phyloP scores from a whole-genome alignment of 345 rosid genomes.

The Camelina sativa region DNA sequence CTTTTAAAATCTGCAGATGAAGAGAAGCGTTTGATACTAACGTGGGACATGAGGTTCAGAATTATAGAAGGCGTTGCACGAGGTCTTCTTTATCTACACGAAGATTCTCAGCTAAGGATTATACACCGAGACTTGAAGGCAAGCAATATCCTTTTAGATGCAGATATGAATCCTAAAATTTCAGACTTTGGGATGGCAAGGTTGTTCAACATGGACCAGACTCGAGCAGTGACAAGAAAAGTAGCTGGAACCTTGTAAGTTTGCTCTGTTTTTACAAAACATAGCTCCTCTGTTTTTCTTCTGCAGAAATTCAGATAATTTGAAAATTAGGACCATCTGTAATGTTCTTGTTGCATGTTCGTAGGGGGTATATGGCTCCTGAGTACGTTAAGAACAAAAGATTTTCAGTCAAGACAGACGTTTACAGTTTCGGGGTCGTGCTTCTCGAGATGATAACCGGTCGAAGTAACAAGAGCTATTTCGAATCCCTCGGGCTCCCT shows the following conservation, averaged over 20 bases:
- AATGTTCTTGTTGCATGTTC: not conserved
- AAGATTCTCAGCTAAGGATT: slow-evolving; percentile 42
- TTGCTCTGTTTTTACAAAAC: not conserved
- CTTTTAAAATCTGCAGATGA: slow-evolving; percentile 25
- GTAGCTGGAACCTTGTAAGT: slow-evolving; percentile 50
- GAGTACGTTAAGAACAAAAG: slow-evolving; percentile 46
- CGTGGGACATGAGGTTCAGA: slow-evolving; percentile 33
- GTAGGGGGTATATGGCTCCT: slow-evolving; percentile 20
- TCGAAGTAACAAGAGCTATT: slow-evolving; percentile 48
- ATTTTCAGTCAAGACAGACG: slow-evolving; percentile 53
- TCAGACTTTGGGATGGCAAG: slow-evolving; percentile 50
- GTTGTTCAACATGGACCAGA: slow-evolving; percentile 34
- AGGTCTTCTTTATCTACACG: slow-evolving; percentile 46
- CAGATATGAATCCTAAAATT: slow-evolving; percentile 41
- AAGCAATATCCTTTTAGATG: slow-evolving; percentile 42
- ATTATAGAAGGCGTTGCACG: slow-evolving; percentile 44
- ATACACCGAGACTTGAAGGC: slow-evolving; percentile 46
- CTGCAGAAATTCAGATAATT: not conserved
- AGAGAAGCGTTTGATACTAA: slow-evolving; percentile 18
- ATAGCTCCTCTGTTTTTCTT: not conserved
- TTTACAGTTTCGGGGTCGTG: slow-evolving; percentile 55
- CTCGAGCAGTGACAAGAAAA: slow-evolving; percentile 39
- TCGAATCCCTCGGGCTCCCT: slow-evolving; percentile 21
- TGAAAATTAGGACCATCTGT: not conserved
- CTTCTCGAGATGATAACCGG: slow-evolving; percentile 55